phyloP scores from a whole-genome alignment of 2,329 filamentous ascomycete genomes.

The Cercospora sesami region DNA sequence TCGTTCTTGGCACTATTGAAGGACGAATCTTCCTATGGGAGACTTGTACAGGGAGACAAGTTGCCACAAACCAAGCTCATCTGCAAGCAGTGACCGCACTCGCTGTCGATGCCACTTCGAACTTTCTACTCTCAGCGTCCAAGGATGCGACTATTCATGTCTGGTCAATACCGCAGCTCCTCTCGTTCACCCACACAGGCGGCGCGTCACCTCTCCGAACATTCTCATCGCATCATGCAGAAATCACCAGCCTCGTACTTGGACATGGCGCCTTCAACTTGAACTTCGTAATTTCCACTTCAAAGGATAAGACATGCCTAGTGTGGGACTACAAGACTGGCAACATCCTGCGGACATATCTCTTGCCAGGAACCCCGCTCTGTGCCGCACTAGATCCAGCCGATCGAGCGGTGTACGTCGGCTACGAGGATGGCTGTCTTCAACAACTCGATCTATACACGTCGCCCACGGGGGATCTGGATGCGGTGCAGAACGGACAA shows the following conservation, averaged over 20 bases:
- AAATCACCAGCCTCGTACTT: constrained; percentile 62
- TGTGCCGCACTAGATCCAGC: constrained; percentile 78
- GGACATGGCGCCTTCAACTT: constrained; percentile 70
- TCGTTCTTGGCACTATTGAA: constrained; percentile 78
- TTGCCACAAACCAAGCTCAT: constrained; percentile 75
- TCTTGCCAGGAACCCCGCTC: constrained; percentile 72
- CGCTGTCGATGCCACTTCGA: constrained; percentile 66
- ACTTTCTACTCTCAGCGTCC: constrained; percentile 74
- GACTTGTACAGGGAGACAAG: constrained; percentile 72
- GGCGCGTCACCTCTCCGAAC: constrained; percentile 71
- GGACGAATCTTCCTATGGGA: constrained; percentile 92
- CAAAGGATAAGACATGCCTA: constrained; percentile 83
- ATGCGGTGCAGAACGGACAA: constrained; percentile 27
- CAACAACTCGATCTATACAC: constrained; percentile 73
- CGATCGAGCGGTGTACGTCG: constrained; percentile 77
- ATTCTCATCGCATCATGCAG: constrained; percentile 74
- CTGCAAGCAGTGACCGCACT: constrained; percentile 78
- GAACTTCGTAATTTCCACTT: constrained; percentile 80
- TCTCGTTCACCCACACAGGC: constrained; percentile 61
- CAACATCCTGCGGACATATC: constrained; percentile 73
- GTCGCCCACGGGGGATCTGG: constrained; percentile 30
- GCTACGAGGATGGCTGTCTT: constrained; percentile 76
- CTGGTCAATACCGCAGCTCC: constrained; percentile 77
- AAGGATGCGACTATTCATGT: constrained; percentile 88
- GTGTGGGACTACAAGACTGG: constrained; percentile 90